Evolutionary conservation across 1,284 basidiomycete genomes (phyloP).

Genomic region (Paramarasmius palmivorus): DNA sequence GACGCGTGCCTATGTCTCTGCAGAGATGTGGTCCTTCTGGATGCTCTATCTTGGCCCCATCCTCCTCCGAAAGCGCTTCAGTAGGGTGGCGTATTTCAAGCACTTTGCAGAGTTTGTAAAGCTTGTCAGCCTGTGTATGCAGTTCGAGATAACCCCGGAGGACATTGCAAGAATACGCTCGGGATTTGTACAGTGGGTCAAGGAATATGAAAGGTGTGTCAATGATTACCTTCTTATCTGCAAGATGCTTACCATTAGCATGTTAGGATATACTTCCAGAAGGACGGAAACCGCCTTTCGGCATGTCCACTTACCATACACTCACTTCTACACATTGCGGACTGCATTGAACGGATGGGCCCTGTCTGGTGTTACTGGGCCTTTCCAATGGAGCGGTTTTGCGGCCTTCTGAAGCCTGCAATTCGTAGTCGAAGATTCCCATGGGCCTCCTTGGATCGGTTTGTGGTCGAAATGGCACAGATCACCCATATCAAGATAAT

Average conservation of each 20-base stretch:
- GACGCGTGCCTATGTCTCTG: slow-evolving; percentile 22
- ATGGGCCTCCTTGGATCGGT: slow-evolving; percentile 26
- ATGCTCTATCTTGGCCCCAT: slow-evolving; percentile 29
- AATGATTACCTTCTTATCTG: background rate
- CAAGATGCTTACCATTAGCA: background rate
- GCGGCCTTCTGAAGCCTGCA: slow-evolving; percentile 23
- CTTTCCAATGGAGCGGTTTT: slow-evolving; percentile 30
- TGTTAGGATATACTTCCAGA: slow-evolving; percentile 33
- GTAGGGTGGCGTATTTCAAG: slow-evolving; percentile 26
- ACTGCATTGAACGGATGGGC: slow-evolving; percentile 27
- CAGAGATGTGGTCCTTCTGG: slow-evolving; percentile 33
- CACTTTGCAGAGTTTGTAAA: slow-evolving; percentile 33
- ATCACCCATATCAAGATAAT: slow-evolving; percentile 28
- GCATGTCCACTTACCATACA: slow-evolving; percentile 31
- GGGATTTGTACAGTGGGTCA: slow-evolving; percentile 31
- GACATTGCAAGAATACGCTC: slow-evolving; percentile 25
- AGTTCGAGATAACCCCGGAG: slow-evolving; percentile 25
- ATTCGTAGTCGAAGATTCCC: slow-evolving; percentile 27
- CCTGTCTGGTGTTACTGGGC: slow-evolving; percentile 31
- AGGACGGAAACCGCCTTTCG: slow-evolving; percentile 20
- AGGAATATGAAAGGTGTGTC: slow-evolving; percentile 32
- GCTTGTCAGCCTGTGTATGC: slow-evolving; percentile 28
- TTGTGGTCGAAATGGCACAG: slow-evolving; percentile 26
- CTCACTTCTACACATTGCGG: slow-evolving; percentile 29
- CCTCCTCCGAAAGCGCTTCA: slow-evolving; percentile 26